Base-by-base conservation (phyloP, 140 eudicot genomes). In the Oenanthe javanica region DNA sequence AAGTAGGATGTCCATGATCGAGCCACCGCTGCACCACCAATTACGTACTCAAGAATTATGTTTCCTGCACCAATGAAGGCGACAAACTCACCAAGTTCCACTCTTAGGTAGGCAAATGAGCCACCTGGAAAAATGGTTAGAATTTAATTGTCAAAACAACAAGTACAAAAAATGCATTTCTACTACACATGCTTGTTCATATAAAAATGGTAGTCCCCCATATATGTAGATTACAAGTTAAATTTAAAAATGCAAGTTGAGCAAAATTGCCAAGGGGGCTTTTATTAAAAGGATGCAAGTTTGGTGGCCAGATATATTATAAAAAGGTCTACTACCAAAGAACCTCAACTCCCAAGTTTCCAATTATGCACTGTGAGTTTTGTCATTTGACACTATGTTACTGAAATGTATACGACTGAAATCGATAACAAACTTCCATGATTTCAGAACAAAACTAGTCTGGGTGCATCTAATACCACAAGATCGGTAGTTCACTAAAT, bases 31-130 rank as follows among this genome's bases (percentile, higher is more conserved):
- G 96, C 96, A 49, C 96, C 93, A 9, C 93, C 91, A 12, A 91
- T 87, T 11, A 87, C 84, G 57, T 91, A 91, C 82, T 91, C 96
- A 5, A 91, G 81, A 66, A 91, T 87, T 67, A 91, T 91, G 83
- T 91, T 91, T 12, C 96, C 96, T 13, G 90, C 93, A n/a, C 92
- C 93, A 6, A 91, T 83, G 48, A 91, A 91, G 42, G 96, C 96
- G 45, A 90, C 82, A 47, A 90, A 88, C 73, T 90, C 96, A 23
- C 96, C 96, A 21, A 90, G 84, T 80, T 91, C 96, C 52, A 89
- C 92, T 83, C 93, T 87, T 51, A 91, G 73, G 83, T 91, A 91
- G 48, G 96, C 93, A 70, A 91, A 91, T 23, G 96, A 91, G 25
- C 96, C 96, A 64, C 96, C 96, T 87, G 81, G 14, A 38, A 9